Evolutionary conservation across 2,329 filamentous ascomycete genomes (phyloP), one percentile per base, ranked within the genome.

Genomic region (Acrocalymma vagum): DNA sequence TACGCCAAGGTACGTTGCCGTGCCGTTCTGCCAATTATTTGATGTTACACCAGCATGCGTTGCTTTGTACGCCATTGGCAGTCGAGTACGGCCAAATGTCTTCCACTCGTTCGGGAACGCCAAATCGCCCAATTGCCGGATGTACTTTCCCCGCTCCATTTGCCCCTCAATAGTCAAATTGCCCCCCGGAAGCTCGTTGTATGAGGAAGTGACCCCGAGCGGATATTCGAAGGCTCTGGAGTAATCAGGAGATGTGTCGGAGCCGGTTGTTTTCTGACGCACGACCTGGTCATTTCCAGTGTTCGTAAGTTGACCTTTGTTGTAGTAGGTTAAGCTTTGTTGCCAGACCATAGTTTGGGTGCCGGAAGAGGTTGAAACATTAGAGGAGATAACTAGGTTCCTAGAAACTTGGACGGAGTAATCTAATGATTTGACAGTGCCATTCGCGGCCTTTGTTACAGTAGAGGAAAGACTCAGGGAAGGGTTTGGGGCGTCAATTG

Each of bases 21-120:
- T 78, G 21, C 83, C 84, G 25, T 81, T 79, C 48, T 84, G 80
- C 26, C 61, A 75, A 1, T 83, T 87, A 2, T 57, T 62, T 8
- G 83, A 58, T 3, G 61, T 53, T 0, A 75, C 67, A 6, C 74
- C 76, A 13, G 57, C 46, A 46, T 75, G 67, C 3, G 48, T 32
- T 2, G 37, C 11, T 24, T 41, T 23, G 14, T 29, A 24, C n/a
- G 35, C 39, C 15, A 15, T 29, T 16, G 60, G 44, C 20, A 57
- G 47, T 21, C 62, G 62, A 15, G 42, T 53, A 15, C 63, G 67
- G 23, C 69, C 65, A 78, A 79, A 85, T 0, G 79, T 78, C 49
- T 86, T 81, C 3, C 86, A 67, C 2, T 82, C 83, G 0, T 77
- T 82, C 1, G 85, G 80, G 34, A 87, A 83, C 17, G 81, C 73